These are phyloP conservation scores for Fusarium sp. DNA, from an alignment of 2,329 filamentous ascomycete genomes.

Conservation along the genomic window DNA sequence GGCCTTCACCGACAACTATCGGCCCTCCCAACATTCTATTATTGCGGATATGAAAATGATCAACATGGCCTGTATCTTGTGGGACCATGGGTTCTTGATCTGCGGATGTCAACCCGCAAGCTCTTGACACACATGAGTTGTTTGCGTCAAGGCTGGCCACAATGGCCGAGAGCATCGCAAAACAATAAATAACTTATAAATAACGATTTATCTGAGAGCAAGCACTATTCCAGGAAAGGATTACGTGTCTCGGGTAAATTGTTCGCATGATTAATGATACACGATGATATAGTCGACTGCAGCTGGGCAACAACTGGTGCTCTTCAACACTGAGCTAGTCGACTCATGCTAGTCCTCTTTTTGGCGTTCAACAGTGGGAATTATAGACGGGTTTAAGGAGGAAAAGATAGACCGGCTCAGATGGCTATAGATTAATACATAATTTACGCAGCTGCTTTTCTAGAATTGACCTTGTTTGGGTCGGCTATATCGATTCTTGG, in stretches of 20 bases:
- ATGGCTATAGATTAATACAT: constrained; percentile 16
- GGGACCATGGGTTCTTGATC: not conserved
- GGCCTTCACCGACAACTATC: constrained; percentile 3
- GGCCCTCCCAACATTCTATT: not conserved
- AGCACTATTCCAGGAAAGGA: not conserved
- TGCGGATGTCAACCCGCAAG: not conserved
- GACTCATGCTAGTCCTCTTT: constrained; percentile 27
- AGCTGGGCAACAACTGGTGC: constrained; percentile 7
- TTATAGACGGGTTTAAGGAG: constrained; percentile 13
- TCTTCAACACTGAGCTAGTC: constrained; percentile 10
- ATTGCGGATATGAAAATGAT: constrained; percentile 1
- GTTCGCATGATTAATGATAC: constrained; percentile 30
- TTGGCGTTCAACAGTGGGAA: constrained; percentile 13
- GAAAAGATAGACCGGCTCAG: constrained; percentile 5
- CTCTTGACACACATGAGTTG: not conserved
- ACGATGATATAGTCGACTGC: constrained; percentile 7
- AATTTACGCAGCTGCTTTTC: not conserved
- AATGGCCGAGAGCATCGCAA: not conserved
- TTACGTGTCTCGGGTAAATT: not conserved
- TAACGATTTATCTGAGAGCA: not conserved
- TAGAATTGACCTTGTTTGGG: not conserved
- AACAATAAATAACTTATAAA: not conserved
- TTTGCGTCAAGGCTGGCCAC: constrained; percentile 19
- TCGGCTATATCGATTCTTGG: not conserved
- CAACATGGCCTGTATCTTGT: constrained; percentile 10